A percentile compares a stretch with the other conserved stretches of the same genome.
Evolutionary conservation across 176 grass and related monocot genomes (phyloP).

Genomic region (Phragmites australis): DNA sequence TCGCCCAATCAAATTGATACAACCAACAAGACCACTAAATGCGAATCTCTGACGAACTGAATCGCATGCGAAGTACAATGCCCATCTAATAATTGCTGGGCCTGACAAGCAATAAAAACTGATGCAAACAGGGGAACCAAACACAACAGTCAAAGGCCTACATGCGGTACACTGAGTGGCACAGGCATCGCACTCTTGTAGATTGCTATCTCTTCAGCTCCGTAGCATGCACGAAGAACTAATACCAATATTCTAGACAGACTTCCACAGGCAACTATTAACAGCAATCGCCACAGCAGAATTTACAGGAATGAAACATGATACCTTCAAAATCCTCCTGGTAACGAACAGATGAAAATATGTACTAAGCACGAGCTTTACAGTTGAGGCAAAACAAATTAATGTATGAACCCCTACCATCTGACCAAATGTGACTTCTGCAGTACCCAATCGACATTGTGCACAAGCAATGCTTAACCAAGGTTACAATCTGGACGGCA

Average conservation of each 20-base stretch:
- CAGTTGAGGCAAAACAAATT: background rate
- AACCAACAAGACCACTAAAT: too few species aligned
- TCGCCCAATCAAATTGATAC: too few species aligned
- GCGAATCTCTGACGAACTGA: too few species aligned
- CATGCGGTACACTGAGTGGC: too few species aligned
- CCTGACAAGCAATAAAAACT: background rate
- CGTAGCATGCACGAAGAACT: background rate
- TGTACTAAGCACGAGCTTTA: background rate
- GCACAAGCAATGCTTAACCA: background rate
- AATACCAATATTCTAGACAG: background rate
- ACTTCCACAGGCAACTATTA: background rate
- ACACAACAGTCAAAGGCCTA: background rate
- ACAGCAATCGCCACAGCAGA: background rate
- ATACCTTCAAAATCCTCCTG: background rate
- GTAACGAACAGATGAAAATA: background rate
- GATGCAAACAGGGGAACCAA: background rate
- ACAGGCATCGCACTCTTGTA: background rate
- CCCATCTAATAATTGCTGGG: background rate
- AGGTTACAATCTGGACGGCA: conserved; percentile 49
- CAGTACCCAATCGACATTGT: background rate
- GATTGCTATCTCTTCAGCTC: background rate
- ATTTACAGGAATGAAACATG: background rate
- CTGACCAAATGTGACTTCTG: background rate
- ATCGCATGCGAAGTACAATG: too few species aligned
- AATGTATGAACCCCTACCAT: background rate